Evolutionary conservation across 2,329 filamentous ascomycete genomes (phyloP), one percentile per base, ranked within the genome.

Genomic region (Pseudophaeomoniella oleicola): DNA sequence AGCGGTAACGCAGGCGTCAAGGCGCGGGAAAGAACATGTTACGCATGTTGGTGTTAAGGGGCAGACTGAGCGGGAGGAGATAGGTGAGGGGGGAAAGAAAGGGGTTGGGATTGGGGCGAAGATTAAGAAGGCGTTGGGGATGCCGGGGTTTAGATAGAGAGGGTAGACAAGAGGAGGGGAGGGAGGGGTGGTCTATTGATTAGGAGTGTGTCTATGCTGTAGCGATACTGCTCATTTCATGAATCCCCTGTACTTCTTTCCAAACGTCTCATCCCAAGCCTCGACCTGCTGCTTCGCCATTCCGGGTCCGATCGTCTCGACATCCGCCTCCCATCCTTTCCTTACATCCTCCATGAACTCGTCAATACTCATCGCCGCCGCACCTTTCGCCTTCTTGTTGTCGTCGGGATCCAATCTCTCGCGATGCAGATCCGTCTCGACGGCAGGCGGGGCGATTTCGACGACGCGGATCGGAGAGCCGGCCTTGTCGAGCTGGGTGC

Each of bases 301-400:
- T 0, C 70, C 69, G 1, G 67, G 65, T 4, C 53, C 52, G 40
- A 74, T 67, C 2, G 59, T 63, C 36, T 69, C 66, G 5, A 63
- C 56, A 0, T 65, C 69, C 1, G 49, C 50, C 47, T 67, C 62
- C 52, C 66, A 57, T 41, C 62, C 64, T 32, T 47, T 46, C 1
- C 52, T 43, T 2, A 72, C 52, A 36, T 67, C 62, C 4, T 60
- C 51, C 54, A 72, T 67, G 42, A 74, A 75, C 50, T 75, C 70
- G 0, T 69, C 63, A 3, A 73, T 50, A 1, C 51, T 59, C 49
- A 76, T 43, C 14, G 62, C 53, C 16, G 38, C 48, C 27, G 68
- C 70, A 12, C 32, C 32, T n/a, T 69, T 65, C 4, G 63, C 53
- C 53, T 73, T 75, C 52, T 72, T 75, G 38, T 74, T 74, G 41